Evolutionary conservation across 2,329 filamentous ascomycete genomes (phyloP).

Genomic region (Diaporthe batatas): DNA sequence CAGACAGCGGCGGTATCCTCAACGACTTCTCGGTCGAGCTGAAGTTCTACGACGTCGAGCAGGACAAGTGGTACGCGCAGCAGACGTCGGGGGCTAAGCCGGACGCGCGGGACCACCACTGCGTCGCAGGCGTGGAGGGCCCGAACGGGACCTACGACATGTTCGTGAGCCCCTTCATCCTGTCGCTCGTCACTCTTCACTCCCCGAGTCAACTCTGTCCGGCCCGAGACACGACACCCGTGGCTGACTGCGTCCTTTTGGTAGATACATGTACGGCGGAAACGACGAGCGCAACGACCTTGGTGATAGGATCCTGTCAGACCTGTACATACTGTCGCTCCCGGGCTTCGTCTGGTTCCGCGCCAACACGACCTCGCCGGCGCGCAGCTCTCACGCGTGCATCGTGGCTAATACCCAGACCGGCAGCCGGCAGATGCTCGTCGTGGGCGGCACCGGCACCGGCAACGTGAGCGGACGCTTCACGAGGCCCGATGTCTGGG

Average conservation of each 20-base stretch:
- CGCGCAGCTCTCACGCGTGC: conserved; percentile 9
- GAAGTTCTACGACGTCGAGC: background rate
- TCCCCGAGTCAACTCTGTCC: background rate
- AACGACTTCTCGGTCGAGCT: background rate
- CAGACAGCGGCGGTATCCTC: background rate
- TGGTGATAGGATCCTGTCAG: background rate
- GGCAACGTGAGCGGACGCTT: background rate
- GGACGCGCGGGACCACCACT: background rate
- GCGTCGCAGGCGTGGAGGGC: background rate
- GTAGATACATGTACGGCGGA: conserved; percentile 1
- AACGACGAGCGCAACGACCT: background rate
- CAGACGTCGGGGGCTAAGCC: background rate
- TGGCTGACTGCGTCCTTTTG: background rate
- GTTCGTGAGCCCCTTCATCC: background rate
- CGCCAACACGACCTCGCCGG: background rate
- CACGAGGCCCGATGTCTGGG: background rate
- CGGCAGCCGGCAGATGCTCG: background rate
- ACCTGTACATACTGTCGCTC: background rate
- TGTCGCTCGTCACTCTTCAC: background rate
- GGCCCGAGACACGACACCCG: background rate
- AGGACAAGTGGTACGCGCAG: background rate
- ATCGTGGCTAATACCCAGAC: background rate
- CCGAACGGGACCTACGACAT: background rate
- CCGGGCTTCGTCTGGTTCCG: conserved; percentile 13
- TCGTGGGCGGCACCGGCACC: background rate